Evolutionary conservation across 169 alveolate species (phyloP).

Genomic region (Theileria parva): DNA sequence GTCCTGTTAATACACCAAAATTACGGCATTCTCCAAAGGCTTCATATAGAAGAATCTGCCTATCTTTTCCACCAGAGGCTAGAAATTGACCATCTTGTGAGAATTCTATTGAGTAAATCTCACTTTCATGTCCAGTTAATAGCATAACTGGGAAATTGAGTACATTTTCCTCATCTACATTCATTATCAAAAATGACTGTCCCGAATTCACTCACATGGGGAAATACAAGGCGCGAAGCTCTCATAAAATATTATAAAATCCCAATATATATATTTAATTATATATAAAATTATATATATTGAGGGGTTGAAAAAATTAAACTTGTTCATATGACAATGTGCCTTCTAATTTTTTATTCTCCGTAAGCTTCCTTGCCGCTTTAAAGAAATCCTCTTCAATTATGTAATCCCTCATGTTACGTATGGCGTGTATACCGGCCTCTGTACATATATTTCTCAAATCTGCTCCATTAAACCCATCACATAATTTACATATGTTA

Average conservation of each 20-base stretch:
- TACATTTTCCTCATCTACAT: conserved; percentile 43
- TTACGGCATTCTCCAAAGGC: conserved; percentile 84
- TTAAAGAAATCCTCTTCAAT: conserved; percentile 98
- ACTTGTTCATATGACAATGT: conserved; percentile 90
- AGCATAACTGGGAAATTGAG: conserved; percentile 73
- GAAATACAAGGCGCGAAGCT: background rate
- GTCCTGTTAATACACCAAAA: conserved; percentile 81
- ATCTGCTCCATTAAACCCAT: conserved; percentile 99
- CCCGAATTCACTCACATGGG: background rate
- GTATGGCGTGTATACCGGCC: conserved; percentile 94
- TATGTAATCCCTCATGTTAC: conserved; percentile 97
- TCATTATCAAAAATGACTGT: background rate
- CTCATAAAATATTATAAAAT: background rate
- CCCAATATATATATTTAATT: background rate
- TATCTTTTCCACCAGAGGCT: conserved; percentile 83
- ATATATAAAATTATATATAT: background rate
- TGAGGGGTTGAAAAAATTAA: conserved; percentile 28
- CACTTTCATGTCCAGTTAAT: conserved; percentile 81
- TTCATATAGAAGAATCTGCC: conserved; percentile 68
- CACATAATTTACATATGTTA: conserved; percentile 92
- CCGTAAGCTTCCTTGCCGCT: conserved; percentile 95
- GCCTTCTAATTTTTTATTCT: conserved; percentile 94
- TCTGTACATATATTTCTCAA: conserved; percentile 99
- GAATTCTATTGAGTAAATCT: conserved; percentile 78
- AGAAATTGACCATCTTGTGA: conserved; percentile 81